These are phyloP conservation scores for Podospora pseudocomata DNA, from an alignment of 495 filamentous ascomycete species.

Conservation along the genomic window DNA sequence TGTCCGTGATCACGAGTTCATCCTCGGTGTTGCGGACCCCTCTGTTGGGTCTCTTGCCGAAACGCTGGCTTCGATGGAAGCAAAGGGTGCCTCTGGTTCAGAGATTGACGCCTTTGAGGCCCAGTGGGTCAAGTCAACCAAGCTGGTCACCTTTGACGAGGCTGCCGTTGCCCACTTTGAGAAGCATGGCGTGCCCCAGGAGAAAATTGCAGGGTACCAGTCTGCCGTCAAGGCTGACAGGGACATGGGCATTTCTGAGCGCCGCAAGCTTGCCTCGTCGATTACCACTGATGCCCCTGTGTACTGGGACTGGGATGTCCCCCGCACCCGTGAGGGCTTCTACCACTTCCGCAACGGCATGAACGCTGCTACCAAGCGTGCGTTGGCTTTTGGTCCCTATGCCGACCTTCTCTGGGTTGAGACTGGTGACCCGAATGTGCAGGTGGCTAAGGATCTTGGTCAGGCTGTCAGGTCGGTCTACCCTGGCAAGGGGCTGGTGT, in stretches of 20 bases:
- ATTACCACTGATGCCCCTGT: slow-evolving; percentile 57
- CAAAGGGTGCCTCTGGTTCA: slow-evolving; percentile 63
- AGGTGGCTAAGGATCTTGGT: slow-evolving; percentile 70
- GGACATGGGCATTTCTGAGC: slow-evolving; percentile 70
- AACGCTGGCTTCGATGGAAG: slow-evolving; percentile 85
- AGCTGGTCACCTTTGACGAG: slow-evolving; percentile 88
- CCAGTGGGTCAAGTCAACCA: slow-evolving; percentile 84
- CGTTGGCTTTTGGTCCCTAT: slow-evolving; percentile 84
- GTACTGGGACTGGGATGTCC: slow-evolving; percentile 84
- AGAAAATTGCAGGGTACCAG: slow-evolving; percentile 64
- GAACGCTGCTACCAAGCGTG: slow-evolving; percentile 84
- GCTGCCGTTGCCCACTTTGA: slow-evolving; percentile 73
- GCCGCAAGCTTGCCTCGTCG: slow-evolving; percentile 64
- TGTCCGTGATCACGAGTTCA: slow-evolving; percentile 92
- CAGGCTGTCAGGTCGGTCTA: slow-evolving; percentile 60
- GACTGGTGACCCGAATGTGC: slow-evolving; percentile 81
- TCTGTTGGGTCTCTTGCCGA: slow-evolving; percentile 75
- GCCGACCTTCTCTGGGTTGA: slow-evolving; percentile 97
- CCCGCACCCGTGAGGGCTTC: slow-evolving; percentile 90
- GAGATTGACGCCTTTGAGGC: slow-evolving; percentile 86
- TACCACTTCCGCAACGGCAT: slow-evolving; percentile 94
- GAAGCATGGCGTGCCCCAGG: slow-evolving; percentile 54
- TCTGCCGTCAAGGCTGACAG: slow-evolving; percentile 54
- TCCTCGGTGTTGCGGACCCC: slow-evolving; percentile 75
- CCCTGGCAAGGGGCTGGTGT: slow-evolving; percentile 86